Base-by-base conservation (phyloP, 2,329 filamentous ascomycete species). In the Penicillium griseofulvum region DNA sequence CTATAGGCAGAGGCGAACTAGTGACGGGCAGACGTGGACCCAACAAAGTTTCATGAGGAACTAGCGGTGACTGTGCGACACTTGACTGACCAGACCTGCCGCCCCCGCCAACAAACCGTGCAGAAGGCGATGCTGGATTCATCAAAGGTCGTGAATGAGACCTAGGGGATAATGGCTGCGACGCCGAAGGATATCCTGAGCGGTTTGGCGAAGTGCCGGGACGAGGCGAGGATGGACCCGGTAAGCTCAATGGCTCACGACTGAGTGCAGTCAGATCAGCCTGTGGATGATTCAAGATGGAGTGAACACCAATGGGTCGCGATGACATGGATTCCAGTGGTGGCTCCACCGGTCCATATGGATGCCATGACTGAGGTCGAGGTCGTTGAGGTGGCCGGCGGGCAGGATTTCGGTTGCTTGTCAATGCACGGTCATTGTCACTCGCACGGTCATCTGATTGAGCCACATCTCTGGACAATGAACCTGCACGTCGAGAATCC, bases 201-300 rank as follows among this genome's bases (percentile, higher is more conserved):
- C 66, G 65, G 22, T 61, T 54, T 22, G 71, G 68, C 11, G 70
- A 70, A 8, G 69, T 71, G 19, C 65, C 65, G 11, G 63, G 61
- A 47, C 66, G 70, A 46, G 66, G 61, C 9, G 66, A 59, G 19
- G 65, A 46, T 28, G 63, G 54, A 37, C 57, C 56, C 9, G 64
- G 65, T n/a, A 65, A 50, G 28, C 52, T 64, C 22, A 63, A 52
- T 24, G 55, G 49, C 50, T 72, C 71, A 26, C 68, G 65, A 38
- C 55, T 37, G 26, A 47, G 52, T 34, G 45, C 51, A n/a, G 52
- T 39, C 28, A 48, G 24, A 14, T 57, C 64, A n/a, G 59, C 34
- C 48, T 68, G 68, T 22, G 72, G 65, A 11, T 70, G 72, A 45
- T 76, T 76, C 56, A 76, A 57, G 52, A 76, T 76, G 11, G 74